Evolutionary conservation across 192 early-diverging fungal genomes (phyloP), one percentile per base, ranked within the genome.

Genomic region (Podila epigama): DNA sequence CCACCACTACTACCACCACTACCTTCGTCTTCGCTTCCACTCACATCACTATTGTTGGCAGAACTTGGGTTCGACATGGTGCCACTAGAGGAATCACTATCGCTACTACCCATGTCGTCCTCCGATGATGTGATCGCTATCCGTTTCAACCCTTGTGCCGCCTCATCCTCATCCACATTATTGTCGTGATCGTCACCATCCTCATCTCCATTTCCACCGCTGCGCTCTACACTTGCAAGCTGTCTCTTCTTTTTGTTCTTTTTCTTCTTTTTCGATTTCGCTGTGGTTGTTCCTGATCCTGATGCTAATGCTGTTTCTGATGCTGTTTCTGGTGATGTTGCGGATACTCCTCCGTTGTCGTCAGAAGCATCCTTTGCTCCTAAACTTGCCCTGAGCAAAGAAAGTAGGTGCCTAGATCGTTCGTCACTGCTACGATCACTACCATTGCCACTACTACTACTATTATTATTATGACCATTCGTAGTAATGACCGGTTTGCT

Each of bases 211-310:
- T 50, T 58, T 2, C 37, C 41, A 2, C 52, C 27, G 51, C 31
- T 48, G 59, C 32, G 60, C 36, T 60, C 8, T 12, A 60, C 51
- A 20, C 68, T 61, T 28, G 58, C 53, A 7, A 37, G 54, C 40
- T 61, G 52, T 5, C 68, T 58, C 36, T 70, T 70, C 40, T 70
- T 70, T 53, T 70, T 70, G 42, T 48, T 70, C 60, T 70, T 70
- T 33, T 70, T 70, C 50, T 65, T 65, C 61, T 72, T 62, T 39
- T 59, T 72, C 11, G 69, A 5, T 36, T 63, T 71, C n/a, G 42
- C 31, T 28, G 69, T 27, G 22, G 59, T 36, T 25, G 51, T 28
- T 16, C 22, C 40, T 25, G 52, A 37, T 31, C 7, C 52, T 37
- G 55, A 32, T 22, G 16, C 22, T 66, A 48, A 55, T n/a, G 16